Evolutionary conservation across 1,284 basidiomycete species (phyloP).

Genomic region (Ganoderma boninense): DNA sequence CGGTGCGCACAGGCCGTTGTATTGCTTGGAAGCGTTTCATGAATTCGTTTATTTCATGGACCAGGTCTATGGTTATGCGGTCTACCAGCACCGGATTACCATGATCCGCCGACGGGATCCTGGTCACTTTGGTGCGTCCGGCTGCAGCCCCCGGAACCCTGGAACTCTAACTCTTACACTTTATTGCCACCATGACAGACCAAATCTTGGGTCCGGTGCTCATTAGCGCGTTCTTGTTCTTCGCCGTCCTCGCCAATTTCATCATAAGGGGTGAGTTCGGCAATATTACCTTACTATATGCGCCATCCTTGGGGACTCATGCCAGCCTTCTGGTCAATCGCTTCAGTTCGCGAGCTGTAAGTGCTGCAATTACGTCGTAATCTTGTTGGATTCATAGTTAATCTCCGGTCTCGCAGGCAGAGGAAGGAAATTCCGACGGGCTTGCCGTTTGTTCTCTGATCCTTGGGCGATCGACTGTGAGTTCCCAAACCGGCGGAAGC

Average conservation of each 20-base stretch:
- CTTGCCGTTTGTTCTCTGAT: slow-evolving; percentile 31
- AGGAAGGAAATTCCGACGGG: slow-evolving; percentile 47
- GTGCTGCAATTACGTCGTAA: slow-evolving; percentile 26
- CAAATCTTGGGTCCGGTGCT: slow-evolving; percentile 82
- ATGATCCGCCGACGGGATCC: slow-evolving; percentile 92
- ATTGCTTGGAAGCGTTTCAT: not conserved
- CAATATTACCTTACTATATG: not conserved
- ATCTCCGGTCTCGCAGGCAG: slow-evolving; percentile 33
- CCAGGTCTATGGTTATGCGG: slow-evolving; percentile 85
- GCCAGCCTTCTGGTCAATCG: slow-evolving; percentile 14
- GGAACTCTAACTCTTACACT: slow-evolving; percentile 3
- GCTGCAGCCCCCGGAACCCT: not conserved
- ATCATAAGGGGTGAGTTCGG: slow-evolving; percentile 73
- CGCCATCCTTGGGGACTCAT: not conserved
- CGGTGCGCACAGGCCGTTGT: slow-evolving; percentile 52
- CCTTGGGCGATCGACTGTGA: not conserved
- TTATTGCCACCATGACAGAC: slow-evolving; percentile 55
- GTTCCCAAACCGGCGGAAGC: not conserved
- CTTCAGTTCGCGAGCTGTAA: slow-evolving; percentile 53
- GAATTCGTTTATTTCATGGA: not conserved
- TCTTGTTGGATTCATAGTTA: slow-evolving; percentile 9
- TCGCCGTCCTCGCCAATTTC: slow-evolving; percentile 89
- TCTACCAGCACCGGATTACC: slow-evolving; percentile 91
- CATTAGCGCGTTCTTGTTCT: slow-evolving; percentile 83
- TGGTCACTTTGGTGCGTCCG: slow-evolving; percentile 84